Conservation (phyloP, 2,329 filamentous ascomycete species). For the Fonsecaea monophora region DNA sequence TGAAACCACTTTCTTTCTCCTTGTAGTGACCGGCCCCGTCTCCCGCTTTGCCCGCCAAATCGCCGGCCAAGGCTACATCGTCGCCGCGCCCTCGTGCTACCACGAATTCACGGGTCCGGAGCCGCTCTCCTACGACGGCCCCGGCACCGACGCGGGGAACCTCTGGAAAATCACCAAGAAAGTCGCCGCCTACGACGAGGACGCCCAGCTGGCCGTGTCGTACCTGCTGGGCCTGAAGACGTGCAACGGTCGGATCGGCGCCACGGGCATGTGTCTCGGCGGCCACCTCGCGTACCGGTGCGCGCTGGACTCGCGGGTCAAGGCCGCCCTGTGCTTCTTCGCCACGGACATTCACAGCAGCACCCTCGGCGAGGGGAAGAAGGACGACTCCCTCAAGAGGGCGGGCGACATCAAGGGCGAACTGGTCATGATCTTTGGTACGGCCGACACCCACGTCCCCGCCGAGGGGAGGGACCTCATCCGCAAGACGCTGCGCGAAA, state of each 20-base stretch:
- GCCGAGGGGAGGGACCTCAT: slow-evolving; percentile 83
- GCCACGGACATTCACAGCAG: slow-evolving; percentile 86
- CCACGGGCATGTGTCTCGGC: slow-evolving; percentile 90
- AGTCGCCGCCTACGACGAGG: slow-evolving; percentile 83
- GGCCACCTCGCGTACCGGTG: slow-evolving; percentile 81
- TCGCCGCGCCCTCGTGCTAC: slow-evolving; percentile 87
- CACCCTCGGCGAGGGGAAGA: slow-evolving; percentile 73
- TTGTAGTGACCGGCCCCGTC: slow-evolving; percentile 83
- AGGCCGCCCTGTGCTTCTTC: slow-evolving; percentile 84
- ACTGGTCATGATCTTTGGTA: slow-evolving; percentile 87
- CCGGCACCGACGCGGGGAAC: slow-evolving; percentile 87
- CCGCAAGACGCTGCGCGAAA: slow-evolving; percentile 78
- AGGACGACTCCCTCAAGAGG: slow-evolving; percentile 67
- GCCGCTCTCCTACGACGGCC: slow-evolving; percentile 81
- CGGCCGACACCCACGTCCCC: slow-evolving; percentile 89
- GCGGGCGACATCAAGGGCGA: slow-evolving; percentile 76
- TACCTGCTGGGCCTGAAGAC: slow-evolving; percentile 73
- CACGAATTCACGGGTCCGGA: slow-evolving; percentile 91
- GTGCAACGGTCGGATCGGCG: slow-evolving; percentile 80
- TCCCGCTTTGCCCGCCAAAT: slow-evolving; percentile 90
- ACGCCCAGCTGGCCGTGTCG: slow-evolving; percentile 72
- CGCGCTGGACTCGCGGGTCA: slow-evolving; percentile 76
- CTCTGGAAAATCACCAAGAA: slow-evolving; percentile 83
- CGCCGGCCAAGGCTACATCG: slow-evolving; percentile 90
- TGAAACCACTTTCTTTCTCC: neutral